Conservation (phyloP, 495 filamentous ascomycete species). For the Hamigera avellanea region DNA sequence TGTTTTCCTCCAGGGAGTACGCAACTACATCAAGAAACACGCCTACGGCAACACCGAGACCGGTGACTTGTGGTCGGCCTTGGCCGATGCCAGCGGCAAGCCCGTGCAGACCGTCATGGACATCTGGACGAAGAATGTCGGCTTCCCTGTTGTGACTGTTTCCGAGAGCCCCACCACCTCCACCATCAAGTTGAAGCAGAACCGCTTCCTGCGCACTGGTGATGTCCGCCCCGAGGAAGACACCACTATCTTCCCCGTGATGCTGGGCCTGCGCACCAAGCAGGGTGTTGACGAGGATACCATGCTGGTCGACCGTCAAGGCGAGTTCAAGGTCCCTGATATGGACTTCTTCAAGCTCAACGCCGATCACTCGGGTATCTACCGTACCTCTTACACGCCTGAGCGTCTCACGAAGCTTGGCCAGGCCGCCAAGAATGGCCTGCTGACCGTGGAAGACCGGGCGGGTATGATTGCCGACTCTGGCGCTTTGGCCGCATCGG, state of each 20-base stretch:
- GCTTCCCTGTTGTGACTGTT: conserved; percentile 53
- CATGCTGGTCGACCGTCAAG: conserved; percentile 61
- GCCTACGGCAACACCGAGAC: conserved; percentile 70
- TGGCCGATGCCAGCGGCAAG: conserved; percentile 85
- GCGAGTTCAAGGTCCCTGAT: conserved; percentile 52
- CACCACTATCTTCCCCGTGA: conserved; percentile 54
- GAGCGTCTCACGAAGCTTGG: conserved; percentile 51
- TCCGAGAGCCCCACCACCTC: conserved; percentile 36
- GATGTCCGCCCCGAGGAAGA: conserved; percentile 62
- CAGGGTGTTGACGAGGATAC: conserved; percentile 45
- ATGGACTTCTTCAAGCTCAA: conserved; percentile 60
- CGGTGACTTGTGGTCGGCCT: conserved; percentile 79
- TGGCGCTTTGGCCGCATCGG: conserved; percentile 77
- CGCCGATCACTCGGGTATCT: conserved; percentile 53
- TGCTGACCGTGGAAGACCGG: conserved; percentile 86
- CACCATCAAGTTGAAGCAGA: conserved; percentile 48
- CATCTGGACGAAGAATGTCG: conserved; percentile 59
- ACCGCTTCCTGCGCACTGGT: conserved; percentile 55
- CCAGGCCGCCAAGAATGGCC: conserved; percentile 67
- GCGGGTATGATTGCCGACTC: conserved; percentile 95
- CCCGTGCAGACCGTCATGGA: conserved; percentile 65
- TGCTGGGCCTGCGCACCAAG: conserved; percentile 48
- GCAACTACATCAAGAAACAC: conserved; percentile 88
- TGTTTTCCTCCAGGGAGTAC: conserved; percentile 83
- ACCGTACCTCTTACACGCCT: conserved; percentile 52